Conservation (phyloP, 768 basidiomycete genomes). For the Cystofilobasidium ferigula region DNA sequence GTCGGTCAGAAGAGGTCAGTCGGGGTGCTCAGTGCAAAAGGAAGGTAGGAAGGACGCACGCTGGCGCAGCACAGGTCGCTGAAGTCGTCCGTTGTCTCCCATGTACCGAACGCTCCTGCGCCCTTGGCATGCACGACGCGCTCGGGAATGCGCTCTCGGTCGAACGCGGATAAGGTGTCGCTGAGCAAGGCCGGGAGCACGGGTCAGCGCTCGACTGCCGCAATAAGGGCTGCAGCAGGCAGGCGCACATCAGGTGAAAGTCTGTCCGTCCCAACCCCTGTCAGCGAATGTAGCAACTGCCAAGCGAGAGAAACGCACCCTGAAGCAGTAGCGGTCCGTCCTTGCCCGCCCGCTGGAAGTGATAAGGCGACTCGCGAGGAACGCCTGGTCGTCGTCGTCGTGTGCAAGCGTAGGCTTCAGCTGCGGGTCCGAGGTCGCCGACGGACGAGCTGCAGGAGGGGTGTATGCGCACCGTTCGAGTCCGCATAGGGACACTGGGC, state of each 20-base stretch:
- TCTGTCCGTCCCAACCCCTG: neutral
- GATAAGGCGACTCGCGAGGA: slow-evolving; percentile 4
- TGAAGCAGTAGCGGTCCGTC: slow-evolving; percentile 11
- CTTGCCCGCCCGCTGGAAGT: slow-evolving; percentile 5
- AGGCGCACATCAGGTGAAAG: slow-evolving; percentile 4
- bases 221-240: too few species aligned
- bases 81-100: slow-evolving; percentile 40
- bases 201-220: too few species aligned
- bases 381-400: neutral
- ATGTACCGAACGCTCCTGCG: slow-evolving; percentile 46
- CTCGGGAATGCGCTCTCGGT: slow-evolving; percentile 35
- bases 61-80: slow-evolving; percentile 39
- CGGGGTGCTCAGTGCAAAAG: neutral
- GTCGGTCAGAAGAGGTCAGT: neutral
- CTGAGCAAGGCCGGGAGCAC: slow-evolving; percentile 70
- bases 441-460: neutral
- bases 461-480: neutral
- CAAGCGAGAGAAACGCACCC: neutral
- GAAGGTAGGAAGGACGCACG: slow-evolving; percentile 28
- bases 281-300: neutral
- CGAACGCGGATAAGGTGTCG: slow-evolving; percentile 36
- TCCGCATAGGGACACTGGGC: neutral
- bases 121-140: slow-evolving; percentile 73
- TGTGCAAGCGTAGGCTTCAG: neutral
- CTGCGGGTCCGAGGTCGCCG: neutral